phyloP scores from a whole-genome alignment of 2,329 filamentous ascomycete species.

The Diaporthe citri region DNA sequence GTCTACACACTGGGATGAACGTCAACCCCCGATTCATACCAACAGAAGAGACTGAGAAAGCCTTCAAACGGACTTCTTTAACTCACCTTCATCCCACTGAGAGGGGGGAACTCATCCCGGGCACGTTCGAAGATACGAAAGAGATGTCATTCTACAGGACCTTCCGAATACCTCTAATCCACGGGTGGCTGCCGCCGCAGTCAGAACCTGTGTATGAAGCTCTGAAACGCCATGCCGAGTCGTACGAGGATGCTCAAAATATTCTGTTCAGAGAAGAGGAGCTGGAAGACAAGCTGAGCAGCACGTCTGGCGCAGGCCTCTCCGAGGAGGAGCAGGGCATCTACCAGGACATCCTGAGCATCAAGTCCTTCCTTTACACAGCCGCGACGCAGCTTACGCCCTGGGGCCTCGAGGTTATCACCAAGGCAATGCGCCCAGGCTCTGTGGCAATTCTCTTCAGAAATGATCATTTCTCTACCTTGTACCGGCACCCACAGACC shows the following conservation, averaged over 20 bases:
- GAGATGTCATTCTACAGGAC: slow-evolving; percentile 94
- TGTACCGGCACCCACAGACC: slow-evolving; percentile 88
- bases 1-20: slow-evolving; percentile 96
- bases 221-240: slow-evolving; percentile 80
- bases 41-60: slow-evolving; percentile 58
- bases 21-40: slow-evolving; percentile 92
- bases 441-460: slow-evolving; percentile 92
- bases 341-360: slow-evolving; percentile 85
- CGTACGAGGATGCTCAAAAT: slow-evolving; percentile 93
- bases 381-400: slow-evolving; percentile 90
- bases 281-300: slow-evolving; percentile 81
- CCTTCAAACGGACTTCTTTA: slow-evolving; percentile 65
- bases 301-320: slow-evolving; percentile 65
- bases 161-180: slow-evolving; percentile 89
- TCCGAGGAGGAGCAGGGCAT: slow-evolving; percentile 80
- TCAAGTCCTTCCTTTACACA: slow-evolving; percentile 83
- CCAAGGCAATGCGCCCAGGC: slow-evolving; percentile 77
- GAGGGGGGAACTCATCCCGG: slow-evolving; percentile 65
- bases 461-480: slow-evolving; percentile 95
- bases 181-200: slow-evolving; percentile 88
- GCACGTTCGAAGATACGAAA: slow-evolving; percentile 86
- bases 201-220: slow-evolving; percentile 76
- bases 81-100: slow-evolving; percentile 65
- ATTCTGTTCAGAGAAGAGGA: slow-evolving; percentile 91
- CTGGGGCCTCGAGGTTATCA: slow-evolving; percentile 82